Percentiles rank a stretch among this genome's conserved stretches.
Evolutionary conservation across 2,329 filamentous ascomycete genomes (phyloP).

Genomic region (Neospermospora avenae): DNA sequence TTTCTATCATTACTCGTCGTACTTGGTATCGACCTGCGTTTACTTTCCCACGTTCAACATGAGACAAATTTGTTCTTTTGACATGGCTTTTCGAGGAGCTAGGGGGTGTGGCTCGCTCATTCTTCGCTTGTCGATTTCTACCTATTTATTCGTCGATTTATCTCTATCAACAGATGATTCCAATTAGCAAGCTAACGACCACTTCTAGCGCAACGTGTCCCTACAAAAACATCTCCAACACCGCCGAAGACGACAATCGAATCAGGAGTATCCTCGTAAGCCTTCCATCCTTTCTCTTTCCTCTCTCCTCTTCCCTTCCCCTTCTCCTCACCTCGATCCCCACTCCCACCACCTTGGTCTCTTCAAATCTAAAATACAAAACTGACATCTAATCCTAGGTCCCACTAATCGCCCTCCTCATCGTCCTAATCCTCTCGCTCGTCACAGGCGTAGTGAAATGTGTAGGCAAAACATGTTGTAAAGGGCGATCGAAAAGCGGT

Average conservation of each 20-base stretch:
- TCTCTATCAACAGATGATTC: too few species aligned
- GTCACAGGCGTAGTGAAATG: conserved; percentile 63
- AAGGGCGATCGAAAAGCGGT: neutral
- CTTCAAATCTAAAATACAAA: too few species aligned
- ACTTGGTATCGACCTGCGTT: too few species aligned
- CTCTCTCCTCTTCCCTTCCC: neutral
- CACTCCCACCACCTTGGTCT: neutral
- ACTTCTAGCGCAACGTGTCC: conserved; percentile 48
- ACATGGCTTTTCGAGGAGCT: too few species aligned
- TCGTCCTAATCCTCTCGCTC: conserved; percentile 58
- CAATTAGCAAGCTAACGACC: neutral
- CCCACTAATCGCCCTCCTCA: conserved; percentile 58
- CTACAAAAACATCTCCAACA: conserved; percentile 42
- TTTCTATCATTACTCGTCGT: neutral
- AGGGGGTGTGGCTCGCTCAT: too few species aligned
- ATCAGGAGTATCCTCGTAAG: neutral
- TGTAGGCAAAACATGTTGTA: conserved; percentile 51
- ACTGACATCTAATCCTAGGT: too few species aligned
- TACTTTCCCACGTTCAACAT: too few species aligned
- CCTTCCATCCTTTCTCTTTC: neutral
- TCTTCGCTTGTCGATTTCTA: too few species aligned
- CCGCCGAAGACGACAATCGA: conserved; percentile 33
- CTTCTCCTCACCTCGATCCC: neutral
- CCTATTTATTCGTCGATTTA: too few species aligned
- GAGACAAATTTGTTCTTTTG: too few species aligned